A percentile compares a stretch with the other conserved stretches of the same genome.
Evolutionary conservation across 129 eudicot genomes (phyloP).

Genomic region (Flaveria linearis): DNA sequence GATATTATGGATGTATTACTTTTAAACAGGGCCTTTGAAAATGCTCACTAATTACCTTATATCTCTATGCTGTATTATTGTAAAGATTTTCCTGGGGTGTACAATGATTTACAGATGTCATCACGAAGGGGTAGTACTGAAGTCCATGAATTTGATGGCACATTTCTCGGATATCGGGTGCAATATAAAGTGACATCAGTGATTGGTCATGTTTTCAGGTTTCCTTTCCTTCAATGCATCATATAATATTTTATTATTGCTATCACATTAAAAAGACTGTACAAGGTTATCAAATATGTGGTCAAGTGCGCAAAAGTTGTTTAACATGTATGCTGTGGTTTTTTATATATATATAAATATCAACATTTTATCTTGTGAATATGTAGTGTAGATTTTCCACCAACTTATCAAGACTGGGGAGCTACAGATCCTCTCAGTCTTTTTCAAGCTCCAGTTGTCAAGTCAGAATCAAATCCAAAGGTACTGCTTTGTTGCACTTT

Average conservation of each 20-base stretch:
- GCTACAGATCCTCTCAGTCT: slow-evolving; percentile 79
- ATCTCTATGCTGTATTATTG: neutral
- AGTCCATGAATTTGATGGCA: slow-evolving; percentile 93
- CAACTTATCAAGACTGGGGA: slow-evolving; percentile 77
- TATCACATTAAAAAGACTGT: neutral
- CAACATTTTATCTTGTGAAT: slow-evolving; percentile 26
- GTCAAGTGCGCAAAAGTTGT: neutral
- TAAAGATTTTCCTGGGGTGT: neutral
- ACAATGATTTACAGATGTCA: slow-evolving; percentile 63
- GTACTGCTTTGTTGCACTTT: slow-evolving; percentile 32
- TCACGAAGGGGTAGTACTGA: slow-evolving; percentile 87
- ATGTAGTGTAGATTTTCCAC: slow-evolving; percentile 90
- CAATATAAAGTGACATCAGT: slow-evolving; percentile 88
- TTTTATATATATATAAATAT: neutral
- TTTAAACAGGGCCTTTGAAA: slow-evolving; percentile 1
- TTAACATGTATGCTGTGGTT: no score
- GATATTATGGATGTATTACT: slow-evolving; percentile 4
- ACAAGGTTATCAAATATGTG: neutral
- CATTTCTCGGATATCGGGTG: slow-evolving; percentile 57
- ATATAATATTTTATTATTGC: neutral
- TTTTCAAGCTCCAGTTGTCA: slow-evolving; percentile 74
- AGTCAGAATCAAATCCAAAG: slow-evolving; percentile 85
- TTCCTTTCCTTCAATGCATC: slow-evolving; percentile 21
- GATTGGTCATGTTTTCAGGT: slow-evolving; percentile 98
- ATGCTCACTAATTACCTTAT: slow-evolving; percentile 13